Percentiles rank a stretch among this genome's conserved stretches.
Evolutionary conservation across 805 yeast species (phyloP).

Genomic region (Candida ipomoeae): DNA sequence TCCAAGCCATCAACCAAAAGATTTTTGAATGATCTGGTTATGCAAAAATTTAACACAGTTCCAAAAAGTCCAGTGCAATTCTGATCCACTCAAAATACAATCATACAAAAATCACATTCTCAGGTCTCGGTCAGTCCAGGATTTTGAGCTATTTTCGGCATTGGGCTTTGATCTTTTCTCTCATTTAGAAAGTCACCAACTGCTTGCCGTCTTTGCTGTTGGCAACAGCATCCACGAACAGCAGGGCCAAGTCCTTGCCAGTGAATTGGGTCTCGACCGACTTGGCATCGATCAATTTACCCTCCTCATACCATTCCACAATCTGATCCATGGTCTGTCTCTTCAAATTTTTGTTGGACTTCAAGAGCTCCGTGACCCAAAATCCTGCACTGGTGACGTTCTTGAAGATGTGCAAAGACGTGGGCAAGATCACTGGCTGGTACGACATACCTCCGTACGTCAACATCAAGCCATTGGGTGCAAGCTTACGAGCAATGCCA

Average conservation of each 20-base stretch:
- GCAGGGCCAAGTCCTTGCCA: slow-evolving; percentile 24
- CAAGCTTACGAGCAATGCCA: slow-evolving; percentile 77
- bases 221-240: slow-evolving; percentile 28
- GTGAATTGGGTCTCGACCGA: slow-evolving; percentile 25
- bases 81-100: no score
- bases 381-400: slow-evolving; percentile 82
- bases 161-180: no score
- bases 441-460: slow-evolving; percentile 98
- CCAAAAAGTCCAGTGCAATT: no score
- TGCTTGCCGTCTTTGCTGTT: slow-evolving; percentile 39
- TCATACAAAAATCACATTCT: no score
- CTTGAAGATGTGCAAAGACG: slow-evolving; percentile 85
- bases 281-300: slow-evolving; percentile 35
- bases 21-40: no score
- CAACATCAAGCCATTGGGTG: slow-evolving; percentile 67
- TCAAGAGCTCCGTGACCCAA: slow-evolving; percentile 71
- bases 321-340: slow-evolving; percentile 32
- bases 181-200: slow-evolving; percentile 23
- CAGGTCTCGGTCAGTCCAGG: no score
- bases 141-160: no score
- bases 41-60: no score
- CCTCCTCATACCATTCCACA: slow-evolving; percentile 41
- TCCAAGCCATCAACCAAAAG: no score
- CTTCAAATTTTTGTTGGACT: slow-evolving; percentile 34
- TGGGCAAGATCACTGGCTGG: slow-evolving; percentile 90